Base-by-base conservation (phyloP, 1,139 yeast species). In the Geotrichum bryndzae region DNA sequence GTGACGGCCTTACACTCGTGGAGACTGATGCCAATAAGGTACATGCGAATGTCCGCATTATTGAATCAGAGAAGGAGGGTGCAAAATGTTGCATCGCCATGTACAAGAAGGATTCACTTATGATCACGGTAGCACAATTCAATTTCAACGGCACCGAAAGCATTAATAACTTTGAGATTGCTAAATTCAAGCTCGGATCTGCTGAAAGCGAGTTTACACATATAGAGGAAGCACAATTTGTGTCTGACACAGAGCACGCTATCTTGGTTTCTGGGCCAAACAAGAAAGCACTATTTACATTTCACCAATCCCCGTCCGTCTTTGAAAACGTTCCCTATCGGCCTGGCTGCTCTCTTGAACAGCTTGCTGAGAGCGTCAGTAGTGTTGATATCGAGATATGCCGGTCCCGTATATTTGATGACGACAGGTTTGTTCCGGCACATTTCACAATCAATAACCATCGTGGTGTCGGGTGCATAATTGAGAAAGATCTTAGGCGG, bases 401-500 rank as follows among this genome's bases (percentile, higher is more conserved):
- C 22, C 50, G 54, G 15, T 53, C 60, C 5, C 31, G 60, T n/a
- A 15, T 45, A 48, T 53, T 60, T 53, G 54, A 46, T 15, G 51
- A 51, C 4, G 66, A 61, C 25, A n/a, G 22, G 48, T 67, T 64
- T 53, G 52, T 59, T 29, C 67, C 69, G 13, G 51, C 53, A 41
- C 57, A 58, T 3, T 51, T 69, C 31, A 61, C 69, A 1, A 60
- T 69, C 41, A 69, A 68, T 46, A 57, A 52, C 18, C 64, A 63
- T 3, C 61, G 69, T 31, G 55, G 66, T 18, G 61, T 70, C 5
- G 72, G 69, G 7, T 66, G 68, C 51, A 51, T 69, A 35, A 58
- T 70, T 6, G 64, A 61, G 53, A 48, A 61, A 13, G 69, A 68
- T 52, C 51, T 50, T 11, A 68, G 65, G 53, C 64, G 63, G 52